Conservation (phyloP, 331 rosid species). For the Pyrus hybrid region DNA sequence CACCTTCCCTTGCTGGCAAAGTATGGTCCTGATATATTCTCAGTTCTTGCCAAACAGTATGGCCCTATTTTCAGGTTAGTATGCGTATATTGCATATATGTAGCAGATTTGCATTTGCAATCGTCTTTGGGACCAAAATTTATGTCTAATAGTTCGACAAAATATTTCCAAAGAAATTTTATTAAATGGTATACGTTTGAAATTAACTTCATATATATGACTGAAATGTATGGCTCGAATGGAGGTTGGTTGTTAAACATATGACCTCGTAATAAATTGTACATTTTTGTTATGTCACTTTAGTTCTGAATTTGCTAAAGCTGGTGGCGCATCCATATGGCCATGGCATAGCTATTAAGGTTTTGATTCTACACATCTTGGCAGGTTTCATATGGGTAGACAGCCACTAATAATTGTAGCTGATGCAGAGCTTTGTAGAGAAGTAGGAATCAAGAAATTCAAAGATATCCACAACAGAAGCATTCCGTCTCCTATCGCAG, state of each 20-base stretch:
- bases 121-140: background rate
- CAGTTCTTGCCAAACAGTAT: constrained; percentile 75
- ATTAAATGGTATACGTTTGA: no score
- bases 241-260: no score
- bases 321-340: no score
- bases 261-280: no score
- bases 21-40: constrained; percentile 83
- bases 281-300: no score
- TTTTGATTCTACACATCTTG: background rate
- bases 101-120: background rate
- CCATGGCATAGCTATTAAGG: no score
- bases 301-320: no score
- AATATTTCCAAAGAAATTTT: no score
- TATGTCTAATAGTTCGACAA: no score
- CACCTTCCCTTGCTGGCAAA: constrained; percentile 86
- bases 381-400: constrained; percentile 94
- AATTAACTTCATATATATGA: no score
- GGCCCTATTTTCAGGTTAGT: constrained; percentile 92
- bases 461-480: constrained; percentile 74
- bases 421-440: constrained; percentile 79
- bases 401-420: constrained; percentile 81
- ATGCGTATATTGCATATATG: background rate
- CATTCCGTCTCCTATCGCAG: constrained; percentile 84
- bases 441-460: constrained; percentile 72
- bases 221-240: no score